Evolutionary conservation across 805 yeast genomes (phyloP).

Genomic region (Saccharomycopsis sp.): DNA sequence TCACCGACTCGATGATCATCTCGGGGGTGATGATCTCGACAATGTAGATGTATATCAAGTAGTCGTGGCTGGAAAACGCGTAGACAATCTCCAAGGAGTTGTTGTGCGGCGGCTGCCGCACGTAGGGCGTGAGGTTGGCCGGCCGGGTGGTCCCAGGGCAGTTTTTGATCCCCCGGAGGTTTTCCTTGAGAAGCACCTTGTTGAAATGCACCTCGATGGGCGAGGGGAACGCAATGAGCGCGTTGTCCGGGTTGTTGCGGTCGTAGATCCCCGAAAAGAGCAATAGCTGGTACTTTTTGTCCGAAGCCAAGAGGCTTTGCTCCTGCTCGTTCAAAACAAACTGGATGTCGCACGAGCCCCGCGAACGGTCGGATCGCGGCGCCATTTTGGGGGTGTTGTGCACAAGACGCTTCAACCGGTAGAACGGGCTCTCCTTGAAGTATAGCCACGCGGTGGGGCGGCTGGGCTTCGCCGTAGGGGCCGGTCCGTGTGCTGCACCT

Average conservation of each 20-base stretch:
- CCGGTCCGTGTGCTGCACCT: not conserved
- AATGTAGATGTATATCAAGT: conserved; percentile 48
- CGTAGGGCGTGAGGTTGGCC: conserved; percentile 58
- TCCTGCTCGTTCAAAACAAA: conserved; percentile 43
- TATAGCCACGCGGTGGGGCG: conserved; percentile 36
- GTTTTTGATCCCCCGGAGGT: conserved; percentile 69
- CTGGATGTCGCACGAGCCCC: conserved; percentile 38
- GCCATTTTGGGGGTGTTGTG: conserved; percentile 43
- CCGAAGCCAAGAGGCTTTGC: conserved; percentile 28
- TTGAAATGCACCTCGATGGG: conserved; percentile 67
- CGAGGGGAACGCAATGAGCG: conserved; percentile 55
- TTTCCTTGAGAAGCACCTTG: conserved; percentile 39
- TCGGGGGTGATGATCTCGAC: conserved; percentile 44
- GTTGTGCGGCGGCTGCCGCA: conserved; percentile 27
- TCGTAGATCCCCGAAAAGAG: conserved; percentile 48
- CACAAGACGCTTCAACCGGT: conserved; percentile 39
- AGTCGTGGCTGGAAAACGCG: conserved; percentile 48
- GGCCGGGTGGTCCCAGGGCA: conserved; percentile 76
- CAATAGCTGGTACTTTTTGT: conserved; percentile 34
- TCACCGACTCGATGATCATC: conserved; percentile 35
- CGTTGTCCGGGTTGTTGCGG: conserved; percentile 26
- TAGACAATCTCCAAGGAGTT: conserved; percentile 50
- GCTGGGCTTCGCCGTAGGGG: conserved; percentile 10
- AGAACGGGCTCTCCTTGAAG: conserved; percentile 54
- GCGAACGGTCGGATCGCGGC: conserved; percentile 33